Conservation (phyloP, 768 basidiomycete species). For the Pleurotus djamor region DNA sequence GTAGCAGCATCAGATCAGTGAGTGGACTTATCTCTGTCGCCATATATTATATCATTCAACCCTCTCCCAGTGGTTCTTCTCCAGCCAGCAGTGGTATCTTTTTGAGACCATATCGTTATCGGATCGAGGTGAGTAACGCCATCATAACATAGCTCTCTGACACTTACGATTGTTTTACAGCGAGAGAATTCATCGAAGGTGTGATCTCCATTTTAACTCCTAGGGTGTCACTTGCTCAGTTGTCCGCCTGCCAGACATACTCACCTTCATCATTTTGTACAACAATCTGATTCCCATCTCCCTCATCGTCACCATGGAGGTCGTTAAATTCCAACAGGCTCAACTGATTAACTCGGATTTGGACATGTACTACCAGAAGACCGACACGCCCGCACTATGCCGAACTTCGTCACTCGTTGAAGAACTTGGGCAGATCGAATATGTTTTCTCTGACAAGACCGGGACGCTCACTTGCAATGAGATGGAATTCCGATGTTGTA, state of each 20-base stretch:
- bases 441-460: conserved; percentile 93
- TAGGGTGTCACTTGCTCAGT: background rate
- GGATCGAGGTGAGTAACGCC: conserved; percentile 52
- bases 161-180: conserved; percentile 30
- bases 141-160: conserved; percentile 5
- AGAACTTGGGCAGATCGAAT: conserved; percentile 97
- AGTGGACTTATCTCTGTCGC: background rate
- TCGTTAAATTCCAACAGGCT: conserved; percentile 98
- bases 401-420: conserved; percentile 98
- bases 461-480: conserved; percentile 96
- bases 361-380: conserved; percentile 96
- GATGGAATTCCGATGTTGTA: conserved; percentile 95
- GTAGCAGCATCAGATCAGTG: conserved; percentile 77
- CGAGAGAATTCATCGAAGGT: conserved; percentile 84
- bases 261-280: conserved; percentile 98
- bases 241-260: conserved; percentile 59
- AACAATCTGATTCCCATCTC: conserved; percentile 99
- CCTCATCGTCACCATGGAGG: conserved; percentile 99
- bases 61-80: conserved; percentile 68
- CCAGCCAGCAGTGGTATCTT: conserved; percentile 89
- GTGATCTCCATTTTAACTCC: conserved; percentile 12
- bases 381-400: conserved; percentile 96
- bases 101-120: conserved; percentile 56
- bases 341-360: conserved; percentile 96
- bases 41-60: background rate